phyloP scores from a whole-genome alignment of 2,329 filamentous ascomycete genomes.

The Colletotrichum lentis region DNA sequence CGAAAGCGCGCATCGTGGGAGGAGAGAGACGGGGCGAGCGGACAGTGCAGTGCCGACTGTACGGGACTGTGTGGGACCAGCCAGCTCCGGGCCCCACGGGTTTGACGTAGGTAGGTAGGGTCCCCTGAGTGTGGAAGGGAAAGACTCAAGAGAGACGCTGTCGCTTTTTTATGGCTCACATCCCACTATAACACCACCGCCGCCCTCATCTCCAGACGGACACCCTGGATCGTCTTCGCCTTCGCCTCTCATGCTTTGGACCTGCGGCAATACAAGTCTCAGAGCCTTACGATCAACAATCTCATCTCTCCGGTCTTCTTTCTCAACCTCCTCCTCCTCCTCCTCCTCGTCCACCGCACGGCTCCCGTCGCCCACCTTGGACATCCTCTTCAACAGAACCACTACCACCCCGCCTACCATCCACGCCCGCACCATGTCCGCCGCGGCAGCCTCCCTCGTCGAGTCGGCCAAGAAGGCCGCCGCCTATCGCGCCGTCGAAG shows the following conservation, averaged over 20 bases:
- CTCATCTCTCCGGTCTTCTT: constrained; percentile 1
- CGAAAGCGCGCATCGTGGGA: constrained; percentile 14
- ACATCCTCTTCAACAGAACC: constrained; percentile 1
- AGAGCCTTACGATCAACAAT: constrained; percentile 26
- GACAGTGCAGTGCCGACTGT: constrained; percentile 5
- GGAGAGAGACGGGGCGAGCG: neutral
- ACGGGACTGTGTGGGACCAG: neutral
- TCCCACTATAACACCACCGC: constrained; percentile 33
- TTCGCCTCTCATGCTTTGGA: constrained; percentile 23
- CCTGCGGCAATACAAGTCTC: constrained; percentile 9
- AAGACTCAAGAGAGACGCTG: no score
- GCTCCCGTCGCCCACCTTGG: neutral
- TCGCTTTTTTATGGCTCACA: constrained; percentile 29
- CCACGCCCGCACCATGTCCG: constrained; percentile 47
- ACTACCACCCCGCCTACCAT: constrained; percentile 13
- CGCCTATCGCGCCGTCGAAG: constrained; percentile 75
- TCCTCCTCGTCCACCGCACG: constrained; percentile 34
- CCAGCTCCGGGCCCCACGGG: neutral
- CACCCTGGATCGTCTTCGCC: neutral
- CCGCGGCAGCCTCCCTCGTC: constrained; percentile 55
- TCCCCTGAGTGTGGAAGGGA: no score
- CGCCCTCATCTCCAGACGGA: constrained; percentile 17
- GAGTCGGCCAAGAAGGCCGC: constrained; percentile 80
- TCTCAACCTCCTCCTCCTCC: no score
- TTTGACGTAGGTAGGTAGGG: no score